Base-by-base conservation (phyloP, 1,139 yeast species). In the Pichiaceae sp. region DNA sequence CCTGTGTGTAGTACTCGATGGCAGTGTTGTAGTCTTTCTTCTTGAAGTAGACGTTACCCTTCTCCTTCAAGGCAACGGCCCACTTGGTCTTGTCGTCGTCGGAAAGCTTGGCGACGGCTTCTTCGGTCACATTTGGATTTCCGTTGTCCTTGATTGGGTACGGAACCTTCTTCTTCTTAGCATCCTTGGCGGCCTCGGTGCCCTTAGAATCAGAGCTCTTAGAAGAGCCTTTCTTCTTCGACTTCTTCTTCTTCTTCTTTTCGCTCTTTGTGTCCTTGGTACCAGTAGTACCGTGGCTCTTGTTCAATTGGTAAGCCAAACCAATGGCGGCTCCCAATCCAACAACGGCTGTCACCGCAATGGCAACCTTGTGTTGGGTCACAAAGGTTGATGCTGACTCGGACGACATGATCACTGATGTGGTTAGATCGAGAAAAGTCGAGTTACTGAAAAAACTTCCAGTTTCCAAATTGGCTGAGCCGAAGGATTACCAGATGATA, bases 31-130 rank as follows among this genome's bases (percentile, higher is more conserved):
- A 84, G 40, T 81, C 66, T 63, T 84, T 80, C 31, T 38, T 34
- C 59, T 80, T 82, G 68, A 84, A 91, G 43, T 69, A 78, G 40
- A 69, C 70, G 61, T 91, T 91, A 54, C 98, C 99, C 43, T 83
- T 91, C 53, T 82, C 93, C 64, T 91, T 91, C 62, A 89, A 72
- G 31, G 79, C 75, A 42, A 74, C 60, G 7, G 96, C 85, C 70
- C 86, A 74, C 45, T 72, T 72, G 45, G 78, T 81, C 50, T 71
- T 78, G 46, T 81, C 74, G 35, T 64, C 68, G 5, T 60, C 71
- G 11, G 74, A 52, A 42, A 84, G 68, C 2, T 54, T 47, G 17
- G 61, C 56, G 33, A 82, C 63, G 40, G 59, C 56, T 31, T 68
- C 78, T 26, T 64, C 66, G 32, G 69, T 58, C 37, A 80, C 55